Evolutionary conservation across 2,329 filamentous ascomycete species (phyloP), one percentile per base, ranked within the genome.

Genomic region (Purpureocillium takamizusanense): DNA sequence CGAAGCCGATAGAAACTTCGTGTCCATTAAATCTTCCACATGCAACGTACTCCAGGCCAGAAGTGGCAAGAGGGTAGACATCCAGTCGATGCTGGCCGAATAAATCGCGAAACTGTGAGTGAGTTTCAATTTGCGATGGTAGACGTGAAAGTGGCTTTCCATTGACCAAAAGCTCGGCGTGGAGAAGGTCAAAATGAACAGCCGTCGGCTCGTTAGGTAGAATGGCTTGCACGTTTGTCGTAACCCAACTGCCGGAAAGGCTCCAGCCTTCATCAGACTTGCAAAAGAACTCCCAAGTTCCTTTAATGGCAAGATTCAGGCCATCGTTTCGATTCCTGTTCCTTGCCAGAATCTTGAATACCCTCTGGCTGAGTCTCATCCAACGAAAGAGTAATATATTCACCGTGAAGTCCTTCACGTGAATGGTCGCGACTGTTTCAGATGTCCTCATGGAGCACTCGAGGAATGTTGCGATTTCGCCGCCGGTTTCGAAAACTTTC

Each of bases 161-260:
- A 40, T 77, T 61, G 1, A 79, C 62, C 0, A 77, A 57, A 0
- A 81, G 53, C 17, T 68, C 58, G 0, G 68, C 74, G 0, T 61
- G 69, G 2, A 81, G 44, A 1, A 76, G 35, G 42, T 75, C 74
- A 44, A 68, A 69, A 18, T 70, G 63, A 4, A 73, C 59, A 11
- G 10, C 10, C 10, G 21, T 25, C 6, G 5, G 21, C 21, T 25
- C 21, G 21, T n/a, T n/a, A n/a, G n/a, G n/a, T n/a, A 25, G 21
- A 25, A 25, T 25, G 5, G 21, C 21, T 6, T 5, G 21, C 5
- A 10, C 5, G 5, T 25, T 25, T 25, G 21, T 1, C 7, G 14
- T 28, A 7, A n/a, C 38, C 38, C 38, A 40, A 14, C 30, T 33
- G 14, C 15, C 25, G 3, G 13, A 4, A 8, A 37, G 7, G 10